Evolutionary conservation across 73 alveolate species (phyloP).

Genomic region (Stentor roeselii): DNA sequence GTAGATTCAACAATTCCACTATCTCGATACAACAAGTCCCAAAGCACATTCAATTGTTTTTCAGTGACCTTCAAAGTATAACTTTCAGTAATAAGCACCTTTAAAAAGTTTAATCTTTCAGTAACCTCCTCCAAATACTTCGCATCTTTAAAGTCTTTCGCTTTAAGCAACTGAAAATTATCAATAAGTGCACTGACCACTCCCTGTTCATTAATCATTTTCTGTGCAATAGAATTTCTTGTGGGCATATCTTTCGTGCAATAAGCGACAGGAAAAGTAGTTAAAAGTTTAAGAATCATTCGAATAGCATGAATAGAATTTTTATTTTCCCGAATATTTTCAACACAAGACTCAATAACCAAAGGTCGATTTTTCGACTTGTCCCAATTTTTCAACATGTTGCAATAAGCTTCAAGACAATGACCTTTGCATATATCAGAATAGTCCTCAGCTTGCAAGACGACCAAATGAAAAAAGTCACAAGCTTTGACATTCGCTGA

Average conservation of each 20-base stretch:
- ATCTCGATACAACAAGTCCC: neutral
- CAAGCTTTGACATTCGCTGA: neutral
- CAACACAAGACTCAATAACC: neutral
- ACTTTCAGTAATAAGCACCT: slow-evolving; percentile 21
- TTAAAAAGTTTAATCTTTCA: slow-evolving; percentile 25
- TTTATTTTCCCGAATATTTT: slow-evolving; percentile 20
- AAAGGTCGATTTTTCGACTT: slow-evolving; percentile 14
- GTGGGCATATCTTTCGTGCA: neutral
- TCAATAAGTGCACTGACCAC: slow-evolving; percentile 24
- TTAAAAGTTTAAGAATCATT: slow-evolving; percentile 28
- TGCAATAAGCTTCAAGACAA: neutral
- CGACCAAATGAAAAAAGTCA: neutral
- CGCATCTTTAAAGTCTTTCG: neutral
- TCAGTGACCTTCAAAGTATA: neutral
- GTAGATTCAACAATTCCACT: slow-evolving; percentile 8
- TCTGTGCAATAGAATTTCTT: slow-evolving; percentile 14
- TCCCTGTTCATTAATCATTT: slow-evolving; percentile 29
- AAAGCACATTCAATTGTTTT: slow-evolving; percentile 25
- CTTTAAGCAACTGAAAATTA: slow-evolving; percentile 10
- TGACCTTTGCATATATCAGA: neutral
- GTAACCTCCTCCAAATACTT: slow-evolving; percentile 22
- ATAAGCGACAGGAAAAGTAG: neutral
- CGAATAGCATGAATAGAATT: slow-evolving; percentile 18
- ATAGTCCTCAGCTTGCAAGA: neutral
- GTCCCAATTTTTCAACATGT: neutral